phyloP scores from a whole-genome alignment of 1,139 yeast genomes.

The Suhomyces taliae region DNA sequence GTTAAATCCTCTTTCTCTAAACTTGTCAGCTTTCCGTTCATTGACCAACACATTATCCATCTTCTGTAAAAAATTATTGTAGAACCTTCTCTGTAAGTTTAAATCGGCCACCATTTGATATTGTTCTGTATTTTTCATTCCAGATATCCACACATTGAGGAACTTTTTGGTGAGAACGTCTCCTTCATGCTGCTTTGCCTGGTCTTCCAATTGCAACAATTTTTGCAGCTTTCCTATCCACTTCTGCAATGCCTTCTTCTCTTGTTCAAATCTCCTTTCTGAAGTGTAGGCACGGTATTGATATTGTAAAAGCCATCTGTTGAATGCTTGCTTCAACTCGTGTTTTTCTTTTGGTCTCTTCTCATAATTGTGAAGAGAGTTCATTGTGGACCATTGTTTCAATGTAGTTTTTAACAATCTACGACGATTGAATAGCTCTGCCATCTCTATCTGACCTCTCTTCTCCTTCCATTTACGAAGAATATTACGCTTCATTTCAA shows the following conservation, averaged over 20 bases:
- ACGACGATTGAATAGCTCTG: neutral
- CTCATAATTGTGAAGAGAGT: neutral
- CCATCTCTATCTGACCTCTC: neutral
- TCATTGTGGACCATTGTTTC: conserved; percentile 18
- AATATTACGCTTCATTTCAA: conserved; percentile 4
- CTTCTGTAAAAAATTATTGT: conserved; percentile 11
- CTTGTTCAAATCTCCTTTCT: neutral
- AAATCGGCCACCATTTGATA: conserved; percentile 18
- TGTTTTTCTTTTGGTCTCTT: neutral
- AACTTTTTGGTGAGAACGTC: neutral
- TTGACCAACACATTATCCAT: neutral
- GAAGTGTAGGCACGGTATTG: neutral
- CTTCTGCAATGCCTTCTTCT: neutral
- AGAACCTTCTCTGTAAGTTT: conserved; percentile 21
- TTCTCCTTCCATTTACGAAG: conserved; percentile 19
- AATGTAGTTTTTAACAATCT: conserved; percentile 2
- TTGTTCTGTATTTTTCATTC: neutral
- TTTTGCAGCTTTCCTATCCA: neutral
- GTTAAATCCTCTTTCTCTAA: conserved; percentile 4
- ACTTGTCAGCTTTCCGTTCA: conserved; percentile 4
- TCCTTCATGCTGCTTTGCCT: neutral
- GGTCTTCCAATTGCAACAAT: neutral
- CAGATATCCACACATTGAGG: neutral
- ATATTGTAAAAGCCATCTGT: neutral
- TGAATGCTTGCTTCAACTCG: neutral